Base-by-base conservation (phyloP, 78 protist species). In the Acrasis kona region DNA sequence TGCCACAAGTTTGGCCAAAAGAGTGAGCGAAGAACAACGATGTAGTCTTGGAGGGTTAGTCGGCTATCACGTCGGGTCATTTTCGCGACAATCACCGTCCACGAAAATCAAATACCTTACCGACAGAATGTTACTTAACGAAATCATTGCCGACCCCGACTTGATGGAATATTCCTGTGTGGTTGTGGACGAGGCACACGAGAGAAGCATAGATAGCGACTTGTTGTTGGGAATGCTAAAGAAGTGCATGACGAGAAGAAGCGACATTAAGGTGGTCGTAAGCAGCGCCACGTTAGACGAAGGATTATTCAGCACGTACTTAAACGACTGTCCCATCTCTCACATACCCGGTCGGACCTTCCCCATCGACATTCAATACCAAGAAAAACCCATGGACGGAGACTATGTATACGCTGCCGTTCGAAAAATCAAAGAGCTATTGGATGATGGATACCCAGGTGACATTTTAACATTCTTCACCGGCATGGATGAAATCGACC, bases 131-230 rank as follows among this genome's bases (percentile, higher is more conserved):
- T 82, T 96, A 41, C 89, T 96, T 39, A 89, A 97, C 6, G 98
- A 96, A 80, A 91, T 91, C 34, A 73, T 93, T 2, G 29, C 77
- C 19, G 94, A 92, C 72, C 98, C 99, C 12, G 67, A 57, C 3
- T 74, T 84, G 28, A 27, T 72, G 3, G 5, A 41, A 30, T 97
- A 96, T 80, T 61, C 80, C 4, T 95, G 81, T 32, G 76, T 97
- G 74, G 92, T 97, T 61, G 86, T 97, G 29, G 99, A 97, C 78
- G 98, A 97, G 82, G 98, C 98, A 29, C 99, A 97, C 88, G 99
- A 97, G 84, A 90, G 99, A 29, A 91, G 99, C 0, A 87, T 96
- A 3, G 95, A 96, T 93, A 97, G 99, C 7, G 99, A 96, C 80
- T 41, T 96, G 38, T 85, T 96, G 41, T 92, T 96, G 64, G 99